phyloP scores from a whole-genome alignment of 1,284 basidiomycete genomes.

The Cryptococcus sp. region DNA sequence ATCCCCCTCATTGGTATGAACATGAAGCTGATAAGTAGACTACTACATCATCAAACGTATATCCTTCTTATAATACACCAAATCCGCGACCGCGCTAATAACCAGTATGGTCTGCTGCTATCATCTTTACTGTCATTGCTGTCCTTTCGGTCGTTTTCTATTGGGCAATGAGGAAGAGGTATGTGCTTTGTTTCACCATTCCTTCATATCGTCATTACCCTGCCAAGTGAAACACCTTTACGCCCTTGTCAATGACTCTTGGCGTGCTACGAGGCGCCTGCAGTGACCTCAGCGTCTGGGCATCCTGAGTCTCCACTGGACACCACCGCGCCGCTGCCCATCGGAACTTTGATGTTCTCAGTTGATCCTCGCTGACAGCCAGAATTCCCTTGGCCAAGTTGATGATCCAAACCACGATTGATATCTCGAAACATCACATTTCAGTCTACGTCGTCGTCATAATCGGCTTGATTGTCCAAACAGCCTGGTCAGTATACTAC shows the following conservation, averaged over 20 bases:
- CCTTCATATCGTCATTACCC: neutral
- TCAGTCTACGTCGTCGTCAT: conserved; percentile 77
- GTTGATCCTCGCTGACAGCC: conserved; percentile 28
- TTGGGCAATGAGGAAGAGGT: conserved; percentile 45
- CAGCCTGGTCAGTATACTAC: conserved; percentile 61
- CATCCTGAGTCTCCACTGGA: neutral
- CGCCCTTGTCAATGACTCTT: too few relatives aligned
- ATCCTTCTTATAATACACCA: neutral
- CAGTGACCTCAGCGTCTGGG: neutral
- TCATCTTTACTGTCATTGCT: conserved; percentile 66
- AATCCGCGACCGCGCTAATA: neutral
- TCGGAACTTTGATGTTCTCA: conserved; percentile 61
- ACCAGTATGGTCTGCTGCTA: conserved; percentile 53
- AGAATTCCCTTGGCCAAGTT: conserved; percentile 74
- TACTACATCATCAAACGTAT: conserved; percentile 68
- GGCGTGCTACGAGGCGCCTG: too few relatives aligned
- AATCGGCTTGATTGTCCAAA: conserved; percentile 63
- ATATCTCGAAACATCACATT: conserved; percentile 74
- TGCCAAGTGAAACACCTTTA: too few relatives aligned
- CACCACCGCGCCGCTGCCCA: conserved; percentile 47
- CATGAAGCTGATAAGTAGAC: conserved; percentile 42
- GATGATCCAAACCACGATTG: conserved; percentile 70
- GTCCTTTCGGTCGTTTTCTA: conserved; percentile 74
- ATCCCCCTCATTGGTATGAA: neutral
- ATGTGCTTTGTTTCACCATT: conserved; percentile 1